Base-by-base conservation (phyloP, 2,329 filamentous ascomycete species). In the Dothideomycetes sp. region DNA sequence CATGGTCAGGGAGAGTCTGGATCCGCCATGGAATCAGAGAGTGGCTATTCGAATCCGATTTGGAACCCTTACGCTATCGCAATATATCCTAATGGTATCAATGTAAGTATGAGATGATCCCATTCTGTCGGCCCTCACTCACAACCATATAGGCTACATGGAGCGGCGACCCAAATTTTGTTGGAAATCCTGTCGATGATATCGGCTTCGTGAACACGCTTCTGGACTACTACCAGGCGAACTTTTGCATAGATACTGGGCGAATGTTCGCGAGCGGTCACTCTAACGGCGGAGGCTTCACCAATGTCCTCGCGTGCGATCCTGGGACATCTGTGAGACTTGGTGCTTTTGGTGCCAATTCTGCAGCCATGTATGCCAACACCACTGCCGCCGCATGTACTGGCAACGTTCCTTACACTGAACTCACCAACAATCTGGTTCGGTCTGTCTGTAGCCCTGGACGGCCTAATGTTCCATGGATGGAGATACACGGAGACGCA, bases 261-360 rank as follows among this genome's bases (percentile, higher is more conserved):
- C 62, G 60, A 8, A 56, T 72, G 31, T 71, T 68, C 42, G 60
- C 60, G 3, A 55, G 59, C 0, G 68, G 67, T 34, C 72, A 75
- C 45, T 75, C 63, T 47, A 73, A 76, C 34, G 72, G 70, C 4
- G 73, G 67, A 3, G 72, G 64, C 5, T 64, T 69, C 15, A 61
- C 59, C 5, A 62, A 59, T 16, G 49, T 64, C 2, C 60, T 72
- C 8, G 66, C 69, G 4, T 73, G 68, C 49, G 60, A 69, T 36
- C 47, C 60, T 1, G 49, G 48, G 2, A 56, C 62, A 3, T 64
- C 63, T 4, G 51, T 50, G 3, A 54, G 54, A 3, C 62, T 72
- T 33, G 66, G 67, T 10, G 68, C 66, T 0, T 71, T 72, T 42
- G 68, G 64, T 2, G 54, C 62, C 1, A 64, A 66, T 14, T 64